Base-by-base conservation (phyloP, 1,284 basidiomycete species). In the Microbotryum lychnidis-dioicae region DNA sequence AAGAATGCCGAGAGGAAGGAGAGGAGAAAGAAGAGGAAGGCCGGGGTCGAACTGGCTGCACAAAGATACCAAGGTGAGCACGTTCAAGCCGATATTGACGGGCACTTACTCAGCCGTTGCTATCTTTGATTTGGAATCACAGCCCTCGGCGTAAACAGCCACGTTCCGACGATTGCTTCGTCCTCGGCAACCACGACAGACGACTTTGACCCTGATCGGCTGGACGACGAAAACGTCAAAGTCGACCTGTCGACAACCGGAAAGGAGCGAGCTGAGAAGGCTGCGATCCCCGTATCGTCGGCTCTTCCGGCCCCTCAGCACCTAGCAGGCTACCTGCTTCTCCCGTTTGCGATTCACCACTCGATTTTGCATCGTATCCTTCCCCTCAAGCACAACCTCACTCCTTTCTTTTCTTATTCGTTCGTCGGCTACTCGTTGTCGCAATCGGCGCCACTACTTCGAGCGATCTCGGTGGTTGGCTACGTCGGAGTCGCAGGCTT, bases 341-440 rank as follows among this genome's bases (percentile, higher is more conserved):
- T 71, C 21, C 69, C 69, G 3, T 50, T 70, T 25, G 50, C 67
- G 47, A 20, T 54, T 6, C 60, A 61, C 33, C 71, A 72, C 57
- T 48, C 54, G 29, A 66, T 59, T 49, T 44, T 68, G 3, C 71
- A 72, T 59, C 71, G 71, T 3, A 56, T 69, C 29, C 54, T 70
- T 16, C 71, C 70, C 20, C 63, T 64, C 23, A 64, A 60, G 54
- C 58, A 55, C 6, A 55, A 60, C 48, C 59, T 72, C 14, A 68
- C 71, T 16, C 69, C 70, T 21, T 61, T 71, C 54, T 60, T 72
- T 54, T 62, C 58, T 45, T 72, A 71, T 63, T 60, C 64, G 6
- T 70, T 66, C 59, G 60, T 66, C 37, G 33, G 64, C n/a, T 60
- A 69, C 54, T 60, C 69, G 3, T 61, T 72, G 21, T 54, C 29